Evolutionary conservation across 306 rosid genomes (phyloP).

Genomic region (Casuarina equisetifolia): DNA sequence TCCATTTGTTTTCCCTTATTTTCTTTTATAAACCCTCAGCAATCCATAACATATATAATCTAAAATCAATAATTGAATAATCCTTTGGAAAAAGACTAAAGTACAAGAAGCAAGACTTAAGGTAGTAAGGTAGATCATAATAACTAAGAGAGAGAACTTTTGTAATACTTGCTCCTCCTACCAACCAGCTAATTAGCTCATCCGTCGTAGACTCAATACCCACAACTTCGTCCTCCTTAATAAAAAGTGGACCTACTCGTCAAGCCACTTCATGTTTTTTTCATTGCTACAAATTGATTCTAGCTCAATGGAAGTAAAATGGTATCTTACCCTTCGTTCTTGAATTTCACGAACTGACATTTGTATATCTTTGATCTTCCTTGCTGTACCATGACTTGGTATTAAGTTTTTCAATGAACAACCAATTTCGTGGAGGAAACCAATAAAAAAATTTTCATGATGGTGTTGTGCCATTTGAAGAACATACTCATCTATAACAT

Average conservation of each 20-base stretch:
- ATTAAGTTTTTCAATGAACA: neutral
- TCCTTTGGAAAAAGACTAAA: slow-evolving; percentile 23
- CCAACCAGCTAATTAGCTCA: neutral
- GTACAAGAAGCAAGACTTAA: slow-evolving; percentile 23
- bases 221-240: neutral
- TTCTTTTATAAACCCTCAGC: slow-evolving; percentile 12
- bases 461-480: neutral
- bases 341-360: neutral
- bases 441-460: neutral
- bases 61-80: slow-evolving; percentile 1
- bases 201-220: slow-evolving; percentile 2
- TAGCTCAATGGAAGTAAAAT: neutral
- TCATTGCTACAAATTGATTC: neutral
- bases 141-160: slow-evolving; percentile 6
- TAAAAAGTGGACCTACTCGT: slow-evolving; percentile 7
- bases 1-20: neutral
- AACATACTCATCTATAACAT: slow-evolving; percentile 2
- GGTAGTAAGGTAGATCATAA: slow-evolving; percentile 18
- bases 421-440: neutral
- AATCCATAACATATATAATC: slow-evolving; percentile 13
- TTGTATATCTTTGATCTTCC: slow-evolving; percentile 1
- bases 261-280: neutral
- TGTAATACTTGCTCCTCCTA: neutral
- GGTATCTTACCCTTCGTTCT: slow-evolving; percentile 2
- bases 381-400: neutral